phyloP scores from a whole-genome alignment of 106 monocot species.

The Dendrobium nobile region DNA sequence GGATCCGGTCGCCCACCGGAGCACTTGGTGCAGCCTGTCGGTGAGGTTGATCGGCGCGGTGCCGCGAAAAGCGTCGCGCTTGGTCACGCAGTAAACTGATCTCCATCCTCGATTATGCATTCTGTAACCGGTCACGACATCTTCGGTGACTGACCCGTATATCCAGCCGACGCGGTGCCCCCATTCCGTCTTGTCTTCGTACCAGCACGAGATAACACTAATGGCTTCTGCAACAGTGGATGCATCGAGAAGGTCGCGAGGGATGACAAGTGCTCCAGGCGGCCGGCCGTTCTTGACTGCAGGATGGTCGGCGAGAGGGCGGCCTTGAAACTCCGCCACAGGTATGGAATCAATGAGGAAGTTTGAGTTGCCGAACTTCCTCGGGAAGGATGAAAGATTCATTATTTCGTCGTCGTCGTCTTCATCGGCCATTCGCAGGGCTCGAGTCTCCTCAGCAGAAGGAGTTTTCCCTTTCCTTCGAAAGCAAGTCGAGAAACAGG shows the following conservation, averaged over 20 bases:
- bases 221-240: slow-evolving; percentile 79
- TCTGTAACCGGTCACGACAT: slow-evolving; percentile 65
- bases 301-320: slow-evolving; percentile 73
- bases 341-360: slow-evolving; percentile 70
- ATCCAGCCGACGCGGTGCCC: slow-evolving; percentile 83
- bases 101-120: slow-evolving; percentile 91
- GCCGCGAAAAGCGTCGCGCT: slow-evolving; percentile 52
- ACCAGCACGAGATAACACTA: slow-evolving; percentile 86
- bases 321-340: slow-evolving; percentile 65
- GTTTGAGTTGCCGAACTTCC: slow-evolving; percentile 56
- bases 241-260: slow-evolving; percentile 62
- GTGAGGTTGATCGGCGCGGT: slow-evolving; percentile 65
- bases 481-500: slow-evolving; percentile 43
- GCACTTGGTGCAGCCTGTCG: slow-evolving; percentile 84
- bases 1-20: slow-evolving; percentile 87
- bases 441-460: slow-evolving; percentile 8
- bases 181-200: slow-evolving; percentile 95
- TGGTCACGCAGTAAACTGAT: slow-evolving; percentile 68
- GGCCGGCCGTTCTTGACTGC: slow-evolving; percentile 69
- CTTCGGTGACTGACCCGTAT: slow-evolving; percentile 84
- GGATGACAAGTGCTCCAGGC: slow-evolving; percentile 56
- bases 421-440: slow-evolving; percentile 4
- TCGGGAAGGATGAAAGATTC: slow-evolving; percentile 5
- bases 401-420: slow-evolving; percentile 5
- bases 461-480: slow-evolving; percentile 10